Evolutionary conservation across 768 basidiomycete genomes (phyloP).

Genomic region (Suillus lakei): DNA sequence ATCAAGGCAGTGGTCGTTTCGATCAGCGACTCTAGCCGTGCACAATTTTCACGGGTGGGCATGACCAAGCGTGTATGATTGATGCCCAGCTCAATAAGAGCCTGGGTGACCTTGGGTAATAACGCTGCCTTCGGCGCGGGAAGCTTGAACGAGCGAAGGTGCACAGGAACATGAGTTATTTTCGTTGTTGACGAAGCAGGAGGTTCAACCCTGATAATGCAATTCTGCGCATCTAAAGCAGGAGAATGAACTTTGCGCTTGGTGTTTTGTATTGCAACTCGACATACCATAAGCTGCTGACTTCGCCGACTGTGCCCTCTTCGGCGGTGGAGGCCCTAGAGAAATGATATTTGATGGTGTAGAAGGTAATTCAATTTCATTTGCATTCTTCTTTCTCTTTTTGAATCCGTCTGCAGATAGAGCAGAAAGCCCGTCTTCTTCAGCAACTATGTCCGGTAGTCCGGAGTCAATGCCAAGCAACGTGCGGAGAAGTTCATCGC

Average conservation of each 20-base stretch:
- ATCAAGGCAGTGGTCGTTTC: constrained; percentile 74
- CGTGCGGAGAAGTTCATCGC: constrained; percentile 85
- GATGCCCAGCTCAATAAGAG: constrained; percentile 78
- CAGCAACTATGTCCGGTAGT: constrained; percentile 66
- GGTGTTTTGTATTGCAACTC: not conserved
- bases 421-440: constrained; percentile 62
- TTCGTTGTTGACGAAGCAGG: constrained; percentile 59
- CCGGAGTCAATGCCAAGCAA: constrained; percentile 89
- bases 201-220: constrained; percentile 72
- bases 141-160: constrained; percentile 86
- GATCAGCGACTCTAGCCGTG: constrained; percentile 73
- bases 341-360: constrained; percentile 42
- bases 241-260: constrained; percentile 20
- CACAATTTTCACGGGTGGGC: constrained; percentile 87
- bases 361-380: constrained; percentile 39
- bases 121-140: constrained; percentile 77
- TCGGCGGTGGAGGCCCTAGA: constrained; percentile 41
- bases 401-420: constrained; percentile 52
- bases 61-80: constrained; percentile 81
- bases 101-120: constrained; percentile 75
- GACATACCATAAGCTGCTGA: constrained; percentile 62
- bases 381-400: constrained; percentile 53
- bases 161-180: constrained; percentile 76
- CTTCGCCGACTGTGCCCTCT: constrained; percentile 51
- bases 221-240: constrained; percentile 64